These are phyloP conservation scores for Lachancea fermentati DNA, from an alignment of 805 yeast genomes.

Conservation along the genomic window DNA sequence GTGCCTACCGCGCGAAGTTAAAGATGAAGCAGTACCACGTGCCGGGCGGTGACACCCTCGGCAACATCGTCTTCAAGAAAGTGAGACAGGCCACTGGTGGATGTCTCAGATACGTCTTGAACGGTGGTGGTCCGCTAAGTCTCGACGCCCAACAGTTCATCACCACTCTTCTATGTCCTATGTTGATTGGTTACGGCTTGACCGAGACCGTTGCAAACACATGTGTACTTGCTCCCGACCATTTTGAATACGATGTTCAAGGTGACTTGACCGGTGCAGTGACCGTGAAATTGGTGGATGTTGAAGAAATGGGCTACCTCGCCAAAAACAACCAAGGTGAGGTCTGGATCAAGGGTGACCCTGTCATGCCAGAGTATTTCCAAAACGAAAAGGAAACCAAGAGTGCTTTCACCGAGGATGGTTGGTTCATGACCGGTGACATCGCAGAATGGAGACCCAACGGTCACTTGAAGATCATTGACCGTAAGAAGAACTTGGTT, in stretches of 20 bases:
- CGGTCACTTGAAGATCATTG: constrained; percentile 80
- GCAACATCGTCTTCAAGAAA: constrained; percentile 72
- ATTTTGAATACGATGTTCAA: constrained; percentile 66
- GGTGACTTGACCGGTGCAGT: constrained; percentile 82
- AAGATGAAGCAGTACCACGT: constrained; percentile 56
- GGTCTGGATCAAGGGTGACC: constrained; percentile 68
- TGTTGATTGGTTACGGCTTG: constrained; percentile 92
- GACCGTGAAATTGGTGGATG: constrained; percentile 86
- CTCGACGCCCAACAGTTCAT: constrained; percentile 77
- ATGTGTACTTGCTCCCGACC: constrained; percentile 56
- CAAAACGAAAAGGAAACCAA: constrained; percentile 77
- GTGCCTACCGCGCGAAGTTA: constrained; percentile 71
- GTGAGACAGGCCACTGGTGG: constrained; percentile 96
- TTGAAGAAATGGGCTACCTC: constrained; percentile 81
- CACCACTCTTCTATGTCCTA: constrained; percentile 68
- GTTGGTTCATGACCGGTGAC: constrained; percentile 97
- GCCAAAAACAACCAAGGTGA: constrained; percentile 95
- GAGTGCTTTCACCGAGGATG: constrained; percentile 69
- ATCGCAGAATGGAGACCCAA: constrained; percentile 85
- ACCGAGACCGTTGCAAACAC: constrained; percentile 95
- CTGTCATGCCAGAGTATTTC: constrained; percentile 73
- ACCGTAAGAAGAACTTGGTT: constrained; percentile 92
- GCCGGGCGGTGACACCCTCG: constrained; percentile 65
- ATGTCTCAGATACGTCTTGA: constrained; percentile 59
- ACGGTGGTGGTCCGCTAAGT: constrained; percentile 92